Evolutionary conservation across 495 filamentous ascomycete genomes (phyloP).

Genomic region (Penicillium flavigenum): DNA sequence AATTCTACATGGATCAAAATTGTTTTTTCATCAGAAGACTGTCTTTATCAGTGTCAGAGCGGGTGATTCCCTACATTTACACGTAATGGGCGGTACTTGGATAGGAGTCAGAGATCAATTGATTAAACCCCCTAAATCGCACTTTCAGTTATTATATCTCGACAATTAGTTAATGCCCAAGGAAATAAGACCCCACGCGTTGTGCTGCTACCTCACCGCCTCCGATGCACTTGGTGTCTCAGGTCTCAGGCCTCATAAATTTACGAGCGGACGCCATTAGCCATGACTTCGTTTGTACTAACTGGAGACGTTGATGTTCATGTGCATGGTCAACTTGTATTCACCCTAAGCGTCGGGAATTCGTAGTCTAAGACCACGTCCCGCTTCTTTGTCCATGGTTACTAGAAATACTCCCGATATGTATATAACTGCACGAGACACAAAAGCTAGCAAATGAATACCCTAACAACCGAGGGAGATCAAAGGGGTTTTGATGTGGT

Average conservation of each 20-base stretch:
- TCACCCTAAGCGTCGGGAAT: constrained; percentile 1
- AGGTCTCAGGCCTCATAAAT: neutral
- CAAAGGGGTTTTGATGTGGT: constrained; percentile 1
- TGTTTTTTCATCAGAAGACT: neutral
- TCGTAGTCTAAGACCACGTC: constrained; percentile 1
- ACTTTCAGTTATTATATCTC: neutral
- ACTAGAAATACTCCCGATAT: neutral
- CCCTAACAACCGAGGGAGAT: constrained; percentile 1
- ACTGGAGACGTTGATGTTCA: neutral
- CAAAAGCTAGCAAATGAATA: constrained; percentile 3
- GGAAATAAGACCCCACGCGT: neutral
- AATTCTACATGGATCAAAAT: neutral
- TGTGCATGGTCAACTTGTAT: constrained; percentile 1
- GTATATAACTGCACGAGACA: constrained; percentile 1
- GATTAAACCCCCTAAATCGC: neutral
- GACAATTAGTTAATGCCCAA: neutral
- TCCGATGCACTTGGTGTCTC: no score
- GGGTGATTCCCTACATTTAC: neutral
- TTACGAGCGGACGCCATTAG: constrained; percentile 1
- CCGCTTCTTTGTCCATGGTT: neutral
- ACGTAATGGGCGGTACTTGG: neutral
- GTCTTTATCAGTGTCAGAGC: neutral
- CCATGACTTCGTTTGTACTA: neutral
- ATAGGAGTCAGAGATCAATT: neutral
- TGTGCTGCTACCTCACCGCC: neutral